A percentile compares a stretch with the other conserved stretches of the same genome.
These are phyloP conservation scores for Hypomyces perniciosus DNA, from an alignment of 2,329 filamentous ascomycete genomes.

Conservation along the genomic window DNA sequence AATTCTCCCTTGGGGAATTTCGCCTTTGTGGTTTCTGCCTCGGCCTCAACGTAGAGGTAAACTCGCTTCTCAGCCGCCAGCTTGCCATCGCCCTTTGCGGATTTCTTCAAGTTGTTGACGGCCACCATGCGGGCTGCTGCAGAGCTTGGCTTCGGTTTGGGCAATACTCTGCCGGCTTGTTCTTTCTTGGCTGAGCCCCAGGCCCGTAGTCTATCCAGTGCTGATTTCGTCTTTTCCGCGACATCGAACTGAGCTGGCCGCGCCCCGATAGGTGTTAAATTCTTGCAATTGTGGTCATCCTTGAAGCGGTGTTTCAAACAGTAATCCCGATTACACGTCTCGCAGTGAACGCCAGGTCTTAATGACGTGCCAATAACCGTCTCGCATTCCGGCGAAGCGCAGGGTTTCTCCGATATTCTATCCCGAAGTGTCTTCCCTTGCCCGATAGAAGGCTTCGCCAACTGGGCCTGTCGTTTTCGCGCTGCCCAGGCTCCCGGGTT, in stretches of 20 bases:
- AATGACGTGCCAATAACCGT: constrained; percentile 64
- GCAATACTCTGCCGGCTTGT: constrained; percentile 50
- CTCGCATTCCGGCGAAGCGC: constrained; percentile 60
- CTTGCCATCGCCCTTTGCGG: constrained; percentile 84
- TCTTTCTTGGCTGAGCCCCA: constrained; percentile 75
- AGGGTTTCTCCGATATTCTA: constrained; percentile 57
- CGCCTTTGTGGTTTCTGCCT: constrained; percentile 74
- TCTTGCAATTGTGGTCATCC: constrained; percentile 81
- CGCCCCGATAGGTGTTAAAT: constrained; percentile 56
- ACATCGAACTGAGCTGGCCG: constrained; percentile 38
- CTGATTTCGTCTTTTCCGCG: constrained; percentile 62
- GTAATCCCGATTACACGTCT: constrained; percentile 65
- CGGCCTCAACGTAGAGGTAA: constrained; percentile 86
- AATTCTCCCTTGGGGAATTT: constrained; percentile 79
- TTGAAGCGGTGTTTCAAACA: constrained; percentile 70
- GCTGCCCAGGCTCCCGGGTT: constrained; percentile 58
- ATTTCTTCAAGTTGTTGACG: constrained; percentile 73
- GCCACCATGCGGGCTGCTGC: constrained; percentile 61
- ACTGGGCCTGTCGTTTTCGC: constrained; percentile 48
- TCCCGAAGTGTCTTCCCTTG: constrained; percentile 50
- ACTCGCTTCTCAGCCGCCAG: constrained; percentile 76
- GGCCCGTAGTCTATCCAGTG: constrained; percentile 68
- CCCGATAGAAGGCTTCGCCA: constrained; percentile 48
- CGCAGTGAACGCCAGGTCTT: constrained; percentile 64
- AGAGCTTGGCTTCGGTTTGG: constrained; percentile 57